phyloP scores from a whole-genome alignment of 192 early-diverging fungal genomes.

The Coemansia furcata region DNA sequence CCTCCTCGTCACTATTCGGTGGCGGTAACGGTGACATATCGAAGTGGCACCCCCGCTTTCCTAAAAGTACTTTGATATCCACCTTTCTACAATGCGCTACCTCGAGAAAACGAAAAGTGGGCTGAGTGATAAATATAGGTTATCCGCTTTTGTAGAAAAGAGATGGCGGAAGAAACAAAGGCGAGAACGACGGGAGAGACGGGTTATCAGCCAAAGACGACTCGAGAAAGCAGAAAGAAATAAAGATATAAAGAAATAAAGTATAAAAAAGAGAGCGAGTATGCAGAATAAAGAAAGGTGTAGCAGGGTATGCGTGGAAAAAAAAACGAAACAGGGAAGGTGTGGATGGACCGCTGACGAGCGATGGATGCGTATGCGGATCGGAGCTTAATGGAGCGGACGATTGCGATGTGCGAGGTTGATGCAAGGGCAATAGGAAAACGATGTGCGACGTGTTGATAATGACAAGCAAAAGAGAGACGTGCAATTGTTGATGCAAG shows the following conservation, averaged over 20 bases:
- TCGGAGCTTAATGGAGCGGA: constrained; percentile 2
- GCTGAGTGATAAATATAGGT: constrained; percentile 6
- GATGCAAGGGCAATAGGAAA: neutral
- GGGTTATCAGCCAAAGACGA: neutral
- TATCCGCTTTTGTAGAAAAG: constrained; percentile 1
- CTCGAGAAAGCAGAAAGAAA: neutral
- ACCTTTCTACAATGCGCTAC: constrained; percentile 16
- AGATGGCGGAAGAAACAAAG: neutral
- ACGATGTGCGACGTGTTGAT: neutral
- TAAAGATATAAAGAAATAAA: constrained; percentile 3
- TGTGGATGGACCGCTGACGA: neutral
- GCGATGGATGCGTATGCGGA: constrained; percentile 6
- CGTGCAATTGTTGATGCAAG: neutral
- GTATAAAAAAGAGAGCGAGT: neutral
- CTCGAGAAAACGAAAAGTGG: neutral
- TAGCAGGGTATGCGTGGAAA: neutral
- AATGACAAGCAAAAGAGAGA: neutral
- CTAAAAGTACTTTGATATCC: constrained; percentile 46
- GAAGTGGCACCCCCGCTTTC: constrained; percentile 5
- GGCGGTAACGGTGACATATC: neutral
- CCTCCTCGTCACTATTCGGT: constrained; percentile 1
- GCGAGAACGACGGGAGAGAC: neutral
- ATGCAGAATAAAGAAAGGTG: neutral
- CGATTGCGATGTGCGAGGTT: neutral
- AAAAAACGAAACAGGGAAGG: neutral